These are phyloP conservation scores for Zanthoxylum bungeanum DNA, from an alignment of 345 rosid species.

Conservation along the genomic window DNA sequence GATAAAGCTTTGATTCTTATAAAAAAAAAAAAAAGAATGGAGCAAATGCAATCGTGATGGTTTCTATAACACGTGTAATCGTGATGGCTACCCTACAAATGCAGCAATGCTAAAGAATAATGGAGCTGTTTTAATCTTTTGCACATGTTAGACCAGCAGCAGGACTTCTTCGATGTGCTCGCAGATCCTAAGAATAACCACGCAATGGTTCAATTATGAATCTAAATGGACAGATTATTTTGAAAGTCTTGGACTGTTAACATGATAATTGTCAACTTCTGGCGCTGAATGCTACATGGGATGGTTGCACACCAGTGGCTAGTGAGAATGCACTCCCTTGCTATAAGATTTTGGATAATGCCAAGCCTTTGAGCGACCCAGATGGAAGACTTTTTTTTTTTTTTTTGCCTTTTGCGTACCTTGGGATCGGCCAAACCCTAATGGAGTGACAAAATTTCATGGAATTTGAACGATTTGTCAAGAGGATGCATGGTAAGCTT, in stretches of 20 bases:
- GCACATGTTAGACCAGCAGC: constrained; percentile 52
- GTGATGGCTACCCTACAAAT: constrained; percentile 83
- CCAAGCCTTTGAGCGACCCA: constrained; percentile 81
- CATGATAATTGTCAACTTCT: constrained; percentile 24
- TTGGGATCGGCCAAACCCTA: constrained; percentile 66
- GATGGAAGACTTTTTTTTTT: constrained; percentile 70
- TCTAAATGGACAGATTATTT: neutral
- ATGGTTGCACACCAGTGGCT: constrained; percentile 47
- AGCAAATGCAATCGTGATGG: no score
- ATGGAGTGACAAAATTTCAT: constrained; percentile 73
- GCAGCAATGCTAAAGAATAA: constrained; percentile 67
- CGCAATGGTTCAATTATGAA: neutral
- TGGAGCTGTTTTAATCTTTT: constrained; percentile 64
- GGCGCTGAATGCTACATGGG: constrained; percentile 97
- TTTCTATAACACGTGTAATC: constrained; percentile 82
- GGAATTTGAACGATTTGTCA: constrained; percentile 79
- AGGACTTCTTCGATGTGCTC: constrained; percentile 48
- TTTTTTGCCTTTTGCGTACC: constrained; percentile 78
- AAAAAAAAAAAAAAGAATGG: no score
- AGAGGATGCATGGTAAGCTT: constrained; percentile 83
- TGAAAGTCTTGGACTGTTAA: neutral
- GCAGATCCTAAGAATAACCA: constrained; percentile 51
- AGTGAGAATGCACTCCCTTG: constrained; percentile 77
- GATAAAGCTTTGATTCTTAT: neutral
- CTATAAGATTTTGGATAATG: constrained; percentile 68